phyloP scores from a whole-genome alignment of 139 green algal genomes.

The Monoraphidium neglectum region DNA sequence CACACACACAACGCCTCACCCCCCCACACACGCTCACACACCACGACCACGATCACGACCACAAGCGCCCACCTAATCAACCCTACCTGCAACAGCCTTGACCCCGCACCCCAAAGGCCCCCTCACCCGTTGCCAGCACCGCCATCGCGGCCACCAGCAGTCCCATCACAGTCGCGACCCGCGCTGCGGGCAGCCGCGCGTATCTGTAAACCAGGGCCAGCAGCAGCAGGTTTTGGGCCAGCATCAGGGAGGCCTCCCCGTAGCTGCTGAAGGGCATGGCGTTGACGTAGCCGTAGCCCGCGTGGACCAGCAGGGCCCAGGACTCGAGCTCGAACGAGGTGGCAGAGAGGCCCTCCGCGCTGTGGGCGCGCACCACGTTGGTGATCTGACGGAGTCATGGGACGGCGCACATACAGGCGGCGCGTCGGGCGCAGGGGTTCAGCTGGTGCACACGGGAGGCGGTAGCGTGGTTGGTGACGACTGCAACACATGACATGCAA shows the following conservation, averaged over 20 bases:
- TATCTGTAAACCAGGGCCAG: constrained; percentile 76
- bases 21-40: too few relatives aligned
- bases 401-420: neutral
- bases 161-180: neutral
- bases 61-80: too few relatives aligned
- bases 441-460: neutral
- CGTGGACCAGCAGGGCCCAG: constrained; percentile 61
- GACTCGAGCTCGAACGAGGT: constrained; percentile 81
- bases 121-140: constrained; percentile 17
- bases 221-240: constrained; percentile 67
- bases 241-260: constrained; percentile 66
- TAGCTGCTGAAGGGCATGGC: constrained; percentile 77
- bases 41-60: too few relatives aligned
- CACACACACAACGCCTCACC: too few relatives aligned
- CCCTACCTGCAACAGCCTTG: too few relatives aligned
- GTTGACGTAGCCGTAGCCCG: constrained; percentile 70
- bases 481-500: neutral
- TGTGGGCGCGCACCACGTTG: constrained; percentile 46
- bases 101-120: neutral
- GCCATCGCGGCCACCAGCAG: constrained; percentile 11
- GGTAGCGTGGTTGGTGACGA: neutral
- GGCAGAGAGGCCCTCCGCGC: constrained; percentile 68
- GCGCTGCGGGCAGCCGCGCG: constrained; percentile 23
- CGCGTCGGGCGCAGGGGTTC: neutral
- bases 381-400: constrained; percentile 50